phyloP scores from a whole-genome alignment of 495 filamentous ascomycete genomes.

The Penicillium cataractarum region DNA sequence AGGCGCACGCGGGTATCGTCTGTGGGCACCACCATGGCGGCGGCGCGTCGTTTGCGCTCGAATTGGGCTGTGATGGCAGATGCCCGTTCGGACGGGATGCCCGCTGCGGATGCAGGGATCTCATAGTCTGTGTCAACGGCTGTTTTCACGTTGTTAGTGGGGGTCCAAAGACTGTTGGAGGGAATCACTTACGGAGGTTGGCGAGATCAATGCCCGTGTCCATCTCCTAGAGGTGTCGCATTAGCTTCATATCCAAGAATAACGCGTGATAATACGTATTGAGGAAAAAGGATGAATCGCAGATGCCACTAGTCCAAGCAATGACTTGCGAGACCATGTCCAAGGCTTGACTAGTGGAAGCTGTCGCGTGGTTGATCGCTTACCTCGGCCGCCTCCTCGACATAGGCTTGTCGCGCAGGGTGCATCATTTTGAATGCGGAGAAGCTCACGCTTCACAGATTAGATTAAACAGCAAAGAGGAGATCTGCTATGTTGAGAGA shows the following conservation, averaged over 20 bases:
- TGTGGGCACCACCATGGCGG: constrained; percentile 91
- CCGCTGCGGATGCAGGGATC: constrained; percentile 69
- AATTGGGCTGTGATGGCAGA: constrained; percentile 90
- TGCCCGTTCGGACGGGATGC: constrained; percentile 83
- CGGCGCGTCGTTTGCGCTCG: constrained; percentile 82
- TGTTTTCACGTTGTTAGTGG: constrained; percentile 31
- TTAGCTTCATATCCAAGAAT: neutral
- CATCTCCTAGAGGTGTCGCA: constrained; percentile 44
- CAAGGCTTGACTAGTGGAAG: neutral
- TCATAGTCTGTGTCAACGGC: constrained; percentile 87
- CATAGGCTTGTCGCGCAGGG: constrained; percentile 91
- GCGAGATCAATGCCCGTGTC: constrained; percentile 77
- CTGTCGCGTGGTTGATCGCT: constrained; percentile 32
- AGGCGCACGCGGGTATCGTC: constrained; percentile 86
- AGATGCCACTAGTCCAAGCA: neutral
- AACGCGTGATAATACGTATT: neutral
- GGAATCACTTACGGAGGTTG: constrained; percentile 68
- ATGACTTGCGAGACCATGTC: neutral
- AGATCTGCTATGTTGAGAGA: neutral
- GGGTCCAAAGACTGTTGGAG: neutral
- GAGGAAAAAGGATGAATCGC: too few relatives aligned
- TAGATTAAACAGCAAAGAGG: neutral
- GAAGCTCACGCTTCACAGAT: constrained; percentile 14
- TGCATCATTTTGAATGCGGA: constrained; percentile 68
- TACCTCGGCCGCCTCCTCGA: constrained; percentile 86